Conservation (phyloP, 2,329 filamentous ascomycete genomes). For the Claviceps cyperi region DNA sequence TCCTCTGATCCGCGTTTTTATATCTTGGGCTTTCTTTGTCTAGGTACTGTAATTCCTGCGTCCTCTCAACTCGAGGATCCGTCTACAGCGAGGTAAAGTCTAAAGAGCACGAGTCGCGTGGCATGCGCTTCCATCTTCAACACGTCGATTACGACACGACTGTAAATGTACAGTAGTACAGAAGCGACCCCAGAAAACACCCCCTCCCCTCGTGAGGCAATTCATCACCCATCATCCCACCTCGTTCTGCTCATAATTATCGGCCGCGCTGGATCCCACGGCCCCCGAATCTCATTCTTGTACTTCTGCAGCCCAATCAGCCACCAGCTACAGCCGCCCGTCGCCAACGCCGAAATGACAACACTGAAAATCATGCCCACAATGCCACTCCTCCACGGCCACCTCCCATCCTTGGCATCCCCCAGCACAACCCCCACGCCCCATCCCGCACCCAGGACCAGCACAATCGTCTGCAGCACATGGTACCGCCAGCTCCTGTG, state of each 20-base stretch:
- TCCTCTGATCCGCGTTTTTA: no score
- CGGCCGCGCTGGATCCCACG: slow-evolving; percentile 91
- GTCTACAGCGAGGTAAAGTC: no score
- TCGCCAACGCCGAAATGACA: slow-evolving; percentile 59
- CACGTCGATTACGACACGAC: no score
- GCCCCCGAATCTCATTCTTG: slow-evolving; percentile 96
- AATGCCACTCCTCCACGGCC: slow-evolving; percentile 41
- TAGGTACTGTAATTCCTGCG: no score
- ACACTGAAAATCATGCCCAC: slow-evolving; percentile 64
- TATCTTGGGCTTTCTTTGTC: no score
- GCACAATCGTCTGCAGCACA: slow-evolving; percentile 54
- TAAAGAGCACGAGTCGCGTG: no score
- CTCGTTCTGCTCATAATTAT: slow-evolving; percentile 57
- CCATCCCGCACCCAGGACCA: slow-evolving; percentile 68
- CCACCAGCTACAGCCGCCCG: slow-evolving; percentile 97
- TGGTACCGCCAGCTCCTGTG: slow-evolving; percentile 75
- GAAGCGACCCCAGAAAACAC: no score
- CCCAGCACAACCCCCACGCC: slow-evolving; percentile 54
- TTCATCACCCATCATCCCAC: slow-evolving; percentile 26
- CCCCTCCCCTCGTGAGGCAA: no score
- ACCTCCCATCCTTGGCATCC: slow-evolving; percentile 24
- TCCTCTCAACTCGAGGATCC: no score
- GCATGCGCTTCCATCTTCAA: no score
- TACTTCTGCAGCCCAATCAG: slow-evolving; percentile 93
- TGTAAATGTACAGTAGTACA: no score